These are phyloP conservation scores for Rhodamnia argentea DNA, from an alignment of 345 rosid species.

Conservation along the genomic window DNA sequence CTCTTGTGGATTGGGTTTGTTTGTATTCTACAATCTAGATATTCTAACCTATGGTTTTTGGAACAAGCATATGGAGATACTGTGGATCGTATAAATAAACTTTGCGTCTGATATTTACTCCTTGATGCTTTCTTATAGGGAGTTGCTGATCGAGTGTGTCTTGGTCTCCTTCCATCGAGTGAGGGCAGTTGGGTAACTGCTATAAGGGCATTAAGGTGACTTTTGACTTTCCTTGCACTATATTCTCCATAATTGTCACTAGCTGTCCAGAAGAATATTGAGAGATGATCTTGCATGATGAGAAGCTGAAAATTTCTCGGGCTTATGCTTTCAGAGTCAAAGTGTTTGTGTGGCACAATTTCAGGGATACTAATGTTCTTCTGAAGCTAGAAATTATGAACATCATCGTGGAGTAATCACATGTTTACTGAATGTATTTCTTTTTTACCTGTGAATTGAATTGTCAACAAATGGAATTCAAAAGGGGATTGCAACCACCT, in stretches of 20 bases:
- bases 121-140: conserved; percentile 28
- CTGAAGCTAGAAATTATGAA: neutral
- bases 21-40: neutral
- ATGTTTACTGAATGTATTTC: neutral
- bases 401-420: neutral
- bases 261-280: neutral
- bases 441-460: neutral
- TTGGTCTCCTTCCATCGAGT: conserved; percentile 88
- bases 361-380: neutral
- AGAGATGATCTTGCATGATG: neutral
- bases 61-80: neutral
- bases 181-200: conserved; percentile 90
- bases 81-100: neutral
- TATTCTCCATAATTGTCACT: neutral
- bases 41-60: neutral
- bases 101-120: neutral
- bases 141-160: conserved; percentile 83
- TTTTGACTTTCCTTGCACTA: neutral
- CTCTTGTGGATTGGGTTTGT: neutral
- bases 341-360: neutral
- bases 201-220: conserved; percentile 71
- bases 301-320: neutral
- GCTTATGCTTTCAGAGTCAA: neutral
- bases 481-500: neutral
- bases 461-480: neutral